These are phyloP conservation scores for Geranomyces michiganensis DNA, from an alignment of 192 early-diverging fungal species.

Conservation along the genomic window DNA sequence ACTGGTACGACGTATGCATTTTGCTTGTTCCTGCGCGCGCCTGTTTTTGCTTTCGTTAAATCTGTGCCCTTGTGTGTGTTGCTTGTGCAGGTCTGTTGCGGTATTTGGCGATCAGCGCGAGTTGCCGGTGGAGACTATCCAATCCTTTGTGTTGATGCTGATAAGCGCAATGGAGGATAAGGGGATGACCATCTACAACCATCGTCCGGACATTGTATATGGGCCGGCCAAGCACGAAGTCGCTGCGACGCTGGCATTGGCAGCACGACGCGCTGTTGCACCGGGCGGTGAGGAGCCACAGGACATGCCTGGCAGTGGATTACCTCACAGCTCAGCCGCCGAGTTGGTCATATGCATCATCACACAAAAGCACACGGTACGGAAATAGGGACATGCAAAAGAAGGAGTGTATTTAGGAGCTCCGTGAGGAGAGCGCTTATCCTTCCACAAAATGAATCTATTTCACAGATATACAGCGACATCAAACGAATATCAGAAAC, in stretches of 20 bases:
- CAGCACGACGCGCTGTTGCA: constrained; percentile 9
- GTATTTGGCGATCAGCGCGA: constrained; percentile 66
- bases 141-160: constrained; percentile 73
- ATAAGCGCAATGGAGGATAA: constrained; percentile 69
- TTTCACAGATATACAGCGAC: constrained; percentile 47
- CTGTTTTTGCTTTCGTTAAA: background rate
- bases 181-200: constrained; percentile 58
- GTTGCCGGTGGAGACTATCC: constrained; percentile 49
- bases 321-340: constrained; percentile 37
- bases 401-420: constrained; percentile 58
- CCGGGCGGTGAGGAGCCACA: constrained; percentile 44
- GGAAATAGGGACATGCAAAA: background rate
- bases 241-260: constrained; percentile 56
- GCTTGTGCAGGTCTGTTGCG: constrained; percentile 64
- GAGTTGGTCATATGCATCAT: constrained; percentile 82
- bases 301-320: constrained; percentile 59
- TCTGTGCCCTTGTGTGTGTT: too few relatives aligned
- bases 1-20: constrained; percentile 53
- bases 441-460: too few relatives aligned
- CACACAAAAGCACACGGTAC: constrained; percentile 70
- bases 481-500: constrained; percentile 58
- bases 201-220: constrained; percentile 56
- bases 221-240: constrained; percentile 63
- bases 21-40: background rate
- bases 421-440: too few relatives aligned